Evolutionary conservation across 345 rosid species (phyloP).

Genomic region (Excoecaria cochinchinensis): DNA sequence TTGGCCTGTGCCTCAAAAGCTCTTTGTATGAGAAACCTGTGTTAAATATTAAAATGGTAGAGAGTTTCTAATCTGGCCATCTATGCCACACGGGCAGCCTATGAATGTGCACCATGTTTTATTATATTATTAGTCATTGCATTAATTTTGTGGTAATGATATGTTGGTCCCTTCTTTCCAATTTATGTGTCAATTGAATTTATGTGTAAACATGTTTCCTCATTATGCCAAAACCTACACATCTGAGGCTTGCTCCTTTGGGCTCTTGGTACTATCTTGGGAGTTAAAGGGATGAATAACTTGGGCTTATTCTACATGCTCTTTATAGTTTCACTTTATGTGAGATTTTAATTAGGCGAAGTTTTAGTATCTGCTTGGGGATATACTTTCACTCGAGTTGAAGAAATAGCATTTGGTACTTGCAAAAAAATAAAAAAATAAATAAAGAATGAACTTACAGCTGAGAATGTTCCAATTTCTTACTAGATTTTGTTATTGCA

Average conservation of each 20-base stretch:
- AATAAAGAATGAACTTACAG: no score
- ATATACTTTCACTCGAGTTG: neutral
- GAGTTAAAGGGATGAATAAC: neutral
- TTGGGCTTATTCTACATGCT: neutral
- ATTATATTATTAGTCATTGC: neutral
- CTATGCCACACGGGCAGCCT: neutral
- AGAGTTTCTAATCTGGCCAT: neutral
- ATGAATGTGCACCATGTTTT: neutral
- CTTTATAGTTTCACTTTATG: neutral
- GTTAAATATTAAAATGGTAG: neutral
- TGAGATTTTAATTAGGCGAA: no score
- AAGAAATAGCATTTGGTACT: neutral
- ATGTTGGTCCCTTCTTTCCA: neutral
- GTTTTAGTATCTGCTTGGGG: neutral
- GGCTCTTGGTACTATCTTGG: neutral
- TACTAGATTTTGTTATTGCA: neutral
- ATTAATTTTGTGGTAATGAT: neutral
- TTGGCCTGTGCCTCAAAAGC: no score
- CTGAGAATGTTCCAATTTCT: neutral
- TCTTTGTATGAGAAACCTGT: neutral
- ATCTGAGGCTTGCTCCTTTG: neutral
- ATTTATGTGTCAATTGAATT: neutral
- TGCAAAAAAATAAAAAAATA: no score
- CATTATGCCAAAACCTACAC: conserved; percentile 1
- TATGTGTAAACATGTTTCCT: neutral